Evolutionary conservation across 768 basidiomycete species (phyloP).

Genomic region (Suillus paluster): DNA sequence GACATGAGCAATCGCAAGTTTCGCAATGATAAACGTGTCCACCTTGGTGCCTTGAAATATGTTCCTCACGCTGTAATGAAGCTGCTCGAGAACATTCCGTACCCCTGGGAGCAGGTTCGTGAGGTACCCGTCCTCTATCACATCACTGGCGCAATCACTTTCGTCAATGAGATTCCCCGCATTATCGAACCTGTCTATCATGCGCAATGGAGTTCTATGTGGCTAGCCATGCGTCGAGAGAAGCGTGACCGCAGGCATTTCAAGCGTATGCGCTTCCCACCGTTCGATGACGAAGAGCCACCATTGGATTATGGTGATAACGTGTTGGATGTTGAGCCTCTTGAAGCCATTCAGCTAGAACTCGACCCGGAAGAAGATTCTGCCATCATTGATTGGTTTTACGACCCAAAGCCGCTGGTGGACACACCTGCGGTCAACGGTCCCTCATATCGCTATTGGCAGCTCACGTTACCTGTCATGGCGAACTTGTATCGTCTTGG

Average conservation of each 20-base stretch:
- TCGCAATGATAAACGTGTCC: conserved; percentile 98
- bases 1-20: conserved; percentile 99
- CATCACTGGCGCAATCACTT: conserved; percentile 99
- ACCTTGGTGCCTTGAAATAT: conserved; percentile 97
- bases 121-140: conserved; percentile 99
- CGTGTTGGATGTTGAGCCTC: conserved; percentile 94
- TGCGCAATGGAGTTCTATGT: conserved; percentile 99
- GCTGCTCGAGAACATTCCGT: conserved; percentile 96
- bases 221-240: conserved; percentile 98
- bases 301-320: conserved; percentile 99
- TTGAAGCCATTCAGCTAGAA: conserved; percentile 97
- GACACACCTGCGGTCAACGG: conserved; percentile 94
- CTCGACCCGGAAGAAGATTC: conserved; percentile 90
- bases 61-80: conserved; percentile 99
- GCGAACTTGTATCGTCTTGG: conserved; percentile 96
- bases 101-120: conserved; percentile 98
- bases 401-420: conserved; percentile 92
- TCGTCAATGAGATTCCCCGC: conserved; percentile 97
- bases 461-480: conserved; percentile 91
- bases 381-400: conserved; percentile 97
- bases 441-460: conserved; percentile 91
- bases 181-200: conserved; percentile 98
- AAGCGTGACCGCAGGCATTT: conserved; percentile 98
- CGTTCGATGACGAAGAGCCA: conserved; percentile 99
- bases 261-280: conserved; percentile 99